Evolutionary conservation across 495 filamentous ascomycete species (phyloP), one percentile per base, ranked within the genome.

Genomic region (Bacidia rubella): DNA sequence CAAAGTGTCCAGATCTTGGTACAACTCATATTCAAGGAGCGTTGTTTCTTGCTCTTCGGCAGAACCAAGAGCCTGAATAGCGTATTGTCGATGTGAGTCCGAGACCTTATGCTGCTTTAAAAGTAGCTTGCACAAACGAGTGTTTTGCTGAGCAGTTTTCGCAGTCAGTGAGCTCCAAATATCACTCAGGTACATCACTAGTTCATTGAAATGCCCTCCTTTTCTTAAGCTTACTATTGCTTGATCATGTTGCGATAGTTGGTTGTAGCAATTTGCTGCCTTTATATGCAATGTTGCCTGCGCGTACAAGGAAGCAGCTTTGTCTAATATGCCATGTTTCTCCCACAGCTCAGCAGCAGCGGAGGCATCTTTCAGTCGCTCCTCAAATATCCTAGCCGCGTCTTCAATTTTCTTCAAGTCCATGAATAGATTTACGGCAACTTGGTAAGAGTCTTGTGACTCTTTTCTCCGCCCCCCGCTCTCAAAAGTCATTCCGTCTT

Each of bases 221-320:
- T 56, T 32, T 0, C 60, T 59, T 25, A 79, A 58, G 23, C 66
- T 64, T 12, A 72, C 73, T n/a, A 54, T 58, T 23, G 61, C 64
- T 49, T 63, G 32, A 3, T 61, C 59, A 22, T 62, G 53, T 1
- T 61, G 26, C 3, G 49, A 47, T 35, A 19, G 12, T 0, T 3
- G 1, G 42, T 61, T 51, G 21, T 57, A 57, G 40, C 56, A 59
- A 11, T 57, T 50, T 1, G 55, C 52, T 22, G 65, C 65, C 4
- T 59, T 40, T 1, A 17, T 2, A 24, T 52, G 57, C 0, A 54
- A 12, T 1, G 47, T 11, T 0, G 49, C 61, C 35, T 55, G 23
- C 3, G 51, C 47, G 26, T 57, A 67, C 2, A 60, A 40, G 2
- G 21, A 10, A 0, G 62, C 65, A 3, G 65, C 62, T 19, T 54